Base-by-base conservation (phyloP, 345 rosid species). In the Hibiscus tridactylites region DNA sequence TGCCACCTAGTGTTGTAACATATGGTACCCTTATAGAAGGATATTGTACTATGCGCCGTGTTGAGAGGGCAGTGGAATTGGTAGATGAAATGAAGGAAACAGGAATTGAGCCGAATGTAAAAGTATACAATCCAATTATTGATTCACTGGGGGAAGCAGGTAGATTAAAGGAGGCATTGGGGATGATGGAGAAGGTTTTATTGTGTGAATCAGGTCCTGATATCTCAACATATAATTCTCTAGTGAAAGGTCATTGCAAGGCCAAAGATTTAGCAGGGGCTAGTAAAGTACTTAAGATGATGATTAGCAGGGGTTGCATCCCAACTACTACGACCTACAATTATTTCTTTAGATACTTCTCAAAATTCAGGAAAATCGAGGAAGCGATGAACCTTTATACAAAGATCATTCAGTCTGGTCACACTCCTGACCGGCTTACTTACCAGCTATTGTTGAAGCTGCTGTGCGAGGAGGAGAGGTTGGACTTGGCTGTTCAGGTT, bases 1-100 rank as follows among this genome's bases (percentile, higher is more conserved):
- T 90, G 78, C 79, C 29, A 31, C 96, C 90, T 6, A 85, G 64
- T 31, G 82, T 89, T 73, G 91, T 92, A 46, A 88, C 93, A 7
- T 89, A 88, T 67, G 99, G 97, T 54, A 90, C 96, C n/a, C 83
- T 95, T 71, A 81, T 92, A 3, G 96, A 89, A 82, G 99, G 99
- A 50, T 90, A 88, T 56, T 92, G 96, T 68, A 71, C 87, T 68
- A 84, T 87, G 93, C 84, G 80, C 21, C 86, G 76, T 52, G 88
- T 87, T 49, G 91, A 87, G 82, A 80, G 68, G 61, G 97, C 97
- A 49, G 75, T 85, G 53, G 86, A 83, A 54, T 78, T 92, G 85
- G 82, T 90, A 46, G 82, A 85, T 37, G 89, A 84, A 68, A 88
- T 92, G 97, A 89, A 83, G 77, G 80, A 64, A 68, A 89, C 74